Evolutionary conservation across 495 filamentous ascomycete species (phyloP), one percentile per base, ranked within the genome.

Genomic region (Penicillium flavigenum): DNA sequence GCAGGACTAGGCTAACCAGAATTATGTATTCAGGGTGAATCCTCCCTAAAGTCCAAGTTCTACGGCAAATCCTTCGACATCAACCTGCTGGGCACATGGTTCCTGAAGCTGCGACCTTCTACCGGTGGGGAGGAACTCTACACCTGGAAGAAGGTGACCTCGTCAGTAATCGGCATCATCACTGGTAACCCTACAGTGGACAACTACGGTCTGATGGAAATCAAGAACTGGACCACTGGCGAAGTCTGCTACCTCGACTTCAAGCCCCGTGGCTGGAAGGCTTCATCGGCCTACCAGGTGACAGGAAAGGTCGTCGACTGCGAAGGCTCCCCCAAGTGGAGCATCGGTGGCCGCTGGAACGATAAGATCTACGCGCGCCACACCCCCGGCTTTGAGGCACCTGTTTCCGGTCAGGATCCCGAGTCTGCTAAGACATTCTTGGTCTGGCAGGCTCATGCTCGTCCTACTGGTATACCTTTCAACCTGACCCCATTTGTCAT

Each of bases 101-200:
- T 98, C 74, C 78, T 98, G 58, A 88, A 83, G 63, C 79, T 98
- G 32, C 88, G 93, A 1, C 90, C 92, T 7, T 79, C 82, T 5
- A 81, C 85, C 16, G 91, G 90, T 4, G 86, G 84, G 5, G 90
- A 95, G 64, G 94, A 98, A 62, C 78, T 97, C 5, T 98, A 95
- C 73, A 97, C 92, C 2, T 98, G 94, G 94, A 98, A 97, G 76
- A 98, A 98, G 71, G 92, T 96, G 41, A 98, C 91, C 4, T 95
- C 92, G 14, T 94, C 91, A n/a, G 94, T 98, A 3, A 85, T 98
- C 29, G 94, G 94, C 56, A 98, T 98, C 70, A 97, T 98, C 63
- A 98, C 92, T 0, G 95, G 95, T 24, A 93, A 88, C 56, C 94
- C 94, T 6, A 90, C 89, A 0, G 92, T 98, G n/a, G 95, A 98